Conservation (phyloP, 306 rosid species). For the Alnus rubra region DNA sequence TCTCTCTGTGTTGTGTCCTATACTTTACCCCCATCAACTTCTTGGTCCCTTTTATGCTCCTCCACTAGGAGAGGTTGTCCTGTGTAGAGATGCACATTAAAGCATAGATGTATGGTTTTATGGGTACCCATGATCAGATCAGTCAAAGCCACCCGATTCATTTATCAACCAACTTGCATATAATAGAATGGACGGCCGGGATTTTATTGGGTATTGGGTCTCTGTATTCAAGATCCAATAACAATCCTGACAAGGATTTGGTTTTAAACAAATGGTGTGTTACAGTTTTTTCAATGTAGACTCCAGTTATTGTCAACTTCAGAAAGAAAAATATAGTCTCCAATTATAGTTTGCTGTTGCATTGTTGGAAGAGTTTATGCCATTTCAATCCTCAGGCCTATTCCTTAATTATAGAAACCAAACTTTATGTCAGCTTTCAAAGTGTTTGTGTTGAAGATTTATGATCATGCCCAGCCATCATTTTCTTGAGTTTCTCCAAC, state of each 20-base stretch:
- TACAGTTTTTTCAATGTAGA: neutral
- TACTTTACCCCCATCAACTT: constrained; percentile 11
- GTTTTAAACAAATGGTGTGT: neutral
- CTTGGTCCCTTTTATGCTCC: constrained; percentile 9
- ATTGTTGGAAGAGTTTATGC: constrained; percentile 31
- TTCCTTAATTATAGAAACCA: constrained; percentile 34
- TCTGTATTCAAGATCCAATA: neutral
- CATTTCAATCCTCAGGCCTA: constrained; percentile 30
- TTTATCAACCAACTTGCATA: neutral
- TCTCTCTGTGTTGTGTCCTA: constrained; percentile 8
- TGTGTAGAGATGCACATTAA: neutral
- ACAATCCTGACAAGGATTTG: neutral
- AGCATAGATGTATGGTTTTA: neutral
- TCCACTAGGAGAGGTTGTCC: constrained; percentile 15
- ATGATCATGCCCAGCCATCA: constrained; percentile 46
- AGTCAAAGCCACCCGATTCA: neutral
- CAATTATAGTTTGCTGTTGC: neutral
- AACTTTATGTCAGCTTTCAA: constrained; percentile 39
- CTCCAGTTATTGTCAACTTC: neutral
- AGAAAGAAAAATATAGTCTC: no score
- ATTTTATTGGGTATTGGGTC: no score
- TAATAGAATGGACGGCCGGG: neutral
- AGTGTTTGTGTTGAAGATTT: constrained; percentile 30
- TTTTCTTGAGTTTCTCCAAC: constrained; percentile 44
- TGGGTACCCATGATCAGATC: neutral